phyloP scores from a whole-genome alignment of 2,329 filamentous ascomycete species.

The Talaromyces sp. region DNA sequence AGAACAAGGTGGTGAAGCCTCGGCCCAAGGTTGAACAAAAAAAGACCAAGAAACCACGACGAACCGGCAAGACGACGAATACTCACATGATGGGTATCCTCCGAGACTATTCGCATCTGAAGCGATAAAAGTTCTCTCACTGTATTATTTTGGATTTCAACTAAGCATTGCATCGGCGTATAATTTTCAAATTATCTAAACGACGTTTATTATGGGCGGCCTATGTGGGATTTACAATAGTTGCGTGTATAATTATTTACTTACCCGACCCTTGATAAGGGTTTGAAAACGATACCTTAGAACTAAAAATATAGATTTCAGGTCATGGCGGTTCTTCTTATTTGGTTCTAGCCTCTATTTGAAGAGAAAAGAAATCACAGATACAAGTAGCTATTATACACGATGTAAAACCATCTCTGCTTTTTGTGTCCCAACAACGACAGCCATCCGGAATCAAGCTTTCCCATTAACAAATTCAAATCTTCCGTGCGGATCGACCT shows the following conservation, averaged over 20 bases:
- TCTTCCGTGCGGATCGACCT: conserved; percentile 52
- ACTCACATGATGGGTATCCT: conserved; percentile 80
- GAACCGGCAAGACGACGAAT: conserved; percentile 79
- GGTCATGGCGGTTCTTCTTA: neutral
- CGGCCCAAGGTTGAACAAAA: conserved; percentile 59
- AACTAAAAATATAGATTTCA: conserved; percentile 3
- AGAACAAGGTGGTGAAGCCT: conserved; percentile 65
- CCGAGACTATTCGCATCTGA: conserved; percentile 64
- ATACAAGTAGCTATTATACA: conserved; percentile 9
- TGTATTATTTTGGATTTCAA: neutral
- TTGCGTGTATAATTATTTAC: neutral
- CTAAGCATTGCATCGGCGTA: conserved; percentile 27
- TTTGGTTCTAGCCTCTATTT: neutral
- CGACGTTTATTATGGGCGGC: neutral
- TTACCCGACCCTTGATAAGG: neutral
- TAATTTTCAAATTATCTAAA: neutral
- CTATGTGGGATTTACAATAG: neutral
- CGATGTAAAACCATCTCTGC: conserved; percentile 1
- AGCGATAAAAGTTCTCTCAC: conserved; percentile 27
- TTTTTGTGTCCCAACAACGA: neutral
- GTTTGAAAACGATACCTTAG: conserved; percentile 19
- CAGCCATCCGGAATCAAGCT: conserved; percentile 23
- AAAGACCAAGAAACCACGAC: conserved; percentile 71
- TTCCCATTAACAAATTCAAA: conserved; percentile 33
- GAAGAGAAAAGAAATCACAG: conserved; percentile 12